phyloP scores from a whole-genome alignment of 2,329 filamentous ascomycete genomes.

The Eutypa lata region DNA sequence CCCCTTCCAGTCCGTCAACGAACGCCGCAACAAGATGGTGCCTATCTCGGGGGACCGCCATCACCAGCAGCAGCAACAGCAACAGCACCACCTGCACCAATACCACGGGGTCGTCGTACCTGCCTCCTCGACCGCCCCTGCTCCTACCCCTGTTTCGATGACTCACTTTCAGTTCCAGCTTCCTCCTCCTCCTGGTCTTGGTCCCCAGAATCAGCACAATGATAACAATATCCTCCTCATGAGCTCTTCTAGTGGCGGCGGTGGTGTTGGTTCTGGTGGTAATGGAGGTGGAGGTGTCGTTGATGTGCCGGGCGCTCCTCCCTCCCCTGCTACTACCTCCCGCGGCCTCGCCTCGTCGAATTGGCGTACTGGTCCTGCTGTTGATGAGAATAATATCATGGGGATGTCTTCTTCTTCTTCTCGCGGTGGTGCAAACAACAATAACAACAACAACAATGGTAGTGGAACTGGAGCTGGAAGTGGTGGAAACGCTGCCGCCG shows the following conservation, averaged over 20 bases:
- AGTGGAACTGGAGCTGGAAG: slow-evolving; percentile 5
- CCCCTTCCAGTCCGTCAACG: slow-evolving; percentile 26
- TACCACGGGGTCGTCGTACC: slow-evolving; percentile 3
- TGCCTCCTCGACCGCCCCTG: not conserved
- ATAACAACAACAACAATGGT: not conserved
- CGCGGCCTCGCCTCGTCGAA: not conserved
- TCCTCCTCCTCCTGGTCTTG: not conserved
- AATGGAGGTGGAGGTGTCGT: not conserved
- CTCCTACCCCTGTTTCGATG: not conserved
- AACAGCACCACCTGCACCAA: slow-evolving; percentile 5
- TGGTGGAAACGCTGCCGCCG: slow-evolving; percentile 11
- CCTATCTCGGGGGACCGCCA: slow-evolving; percentile 13
- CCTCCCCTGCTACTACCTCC: not conserved
- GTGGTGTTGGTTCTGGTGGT: not conserved
- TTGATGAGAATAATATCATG: not conserved
- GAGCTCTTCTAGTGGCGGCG: not conserved
- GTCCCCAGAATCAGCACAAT: not conserved
- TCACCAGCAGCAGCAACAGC: not conserved
- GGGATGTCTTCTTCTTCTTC: not conserved
- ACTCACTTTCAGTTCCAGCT: not conserved
- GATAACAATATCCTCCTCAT: not conserved
- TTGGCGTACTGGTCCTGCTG: not conserved
- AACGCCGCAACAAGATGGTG: slow-evolving; percentile 22
- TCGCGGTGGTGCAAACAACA: slow-evolving; percentile 4
- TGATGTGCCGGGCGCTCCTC: not conserved